These are phyloP conservation scores for Lachnellula occidentalis DNA, from an alignment of 2,329 filamentous ascomycete genomes.

Conservation along the genomic window DNA sequence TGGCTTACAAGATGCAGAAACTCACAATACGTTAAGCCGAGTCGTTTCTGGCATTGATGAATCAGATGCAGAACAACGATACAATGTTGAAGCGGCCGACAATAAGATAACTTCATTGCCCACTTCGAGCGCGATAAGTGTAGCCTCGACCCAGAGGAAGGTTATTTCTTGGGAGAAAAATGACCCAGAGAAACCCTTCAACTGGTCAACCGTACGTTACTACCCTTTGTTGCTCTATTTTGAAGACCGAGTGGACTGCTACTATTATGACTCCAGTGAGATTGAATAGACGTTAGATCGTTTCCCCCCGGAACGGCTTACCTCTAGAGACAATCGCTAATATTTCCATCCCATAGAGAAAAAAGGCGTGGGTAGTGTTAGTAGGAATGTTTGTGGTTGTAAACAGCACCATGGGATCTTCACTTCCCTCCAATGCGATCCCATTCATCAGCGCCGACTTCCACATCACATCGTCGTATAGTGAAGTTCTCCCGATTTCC, in stretches of 20 bases:
- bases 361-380: conserved; percentile 50
- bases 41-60: conserved; percentile 32
- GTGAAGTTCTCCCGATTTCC: conserved; percentile 51
- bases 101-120: conserved; percentile 26
- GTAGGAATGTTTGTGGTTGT: conserved; percentile 54
- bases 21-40: conserved; percentile 15
- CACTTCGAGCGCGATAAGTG: conserved; percentile 21
- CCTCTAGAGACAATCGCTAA: neutral
- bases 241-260: neutral
- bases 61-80: conserved; percentile 37
- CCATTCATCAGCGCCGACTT: conserved; percentile 54
- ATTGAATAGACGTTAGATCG: neutral
- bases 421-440: conserved; percentile 59
- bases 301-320: neutral
- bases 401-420: conserved; percentile 63
- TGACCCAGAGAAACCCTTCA: conserved; percentile 30
- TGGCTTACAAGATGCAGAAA: conserved; percentile 2
- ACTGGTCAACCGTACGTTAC: conserved; percentile 25
- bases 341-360: conserved; percentile 34
- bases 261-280: too few species aligned
- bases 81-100: conserved; percentile 39
- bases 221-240: neutral
- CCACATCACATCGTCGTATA: conserved; percentile 40
- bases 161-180: conserved; percentile 26
- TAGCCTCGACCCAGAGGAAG: conserved; percentile 13